These are phyloP conservation scores for Suillus plorans DNA, from an alignment of 768 basidiomycete genomes.

Conservation along the genomic window DNA sequence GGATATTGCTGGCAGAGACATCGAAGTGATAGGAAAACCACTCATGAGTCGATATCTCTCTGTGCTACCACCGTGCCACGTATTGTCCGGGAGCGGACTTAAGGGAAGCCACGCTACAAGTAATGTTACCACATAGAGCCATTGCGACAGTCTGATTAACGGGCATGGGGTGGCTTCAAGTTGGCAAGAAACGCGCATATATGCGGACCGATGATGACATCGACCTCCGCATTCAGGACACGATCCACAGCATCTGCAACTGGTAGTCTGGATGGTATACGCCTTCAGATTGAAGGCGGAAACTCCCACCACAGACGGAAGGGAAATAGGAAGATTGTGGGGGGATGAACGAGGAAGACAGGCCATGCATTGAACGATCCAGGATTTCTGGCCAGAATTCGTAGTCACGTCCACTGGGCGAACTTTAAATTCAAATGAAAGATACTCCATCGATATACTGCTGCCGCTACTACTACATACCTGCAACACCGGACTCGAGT, in stretches of 20 bases:
- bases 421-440: background rate
- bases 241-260: constrained; percentile 41
- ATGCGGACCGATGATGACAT: constrained; percentile 47
- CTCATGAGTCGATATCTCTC: constrained; percentile 37
- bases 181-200: too few species aligned
- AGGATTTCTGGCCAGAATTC: background rate
- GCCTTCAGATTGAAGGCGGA: constrained; percentile 23
- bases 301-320: too few species aligned
- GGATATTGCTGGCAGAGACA: too few species aligned
- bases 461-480: too few species aligned
- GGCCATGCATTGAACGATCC: background rate
- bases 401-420: background rate
- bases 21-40: too few species aligned
- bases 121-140: too few species aligned
- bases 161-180: too few species aligned
- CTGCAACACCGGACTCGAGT: too few species aligned
- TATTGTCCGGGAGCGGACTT: too few species aligned
- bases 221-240: constrained; percentile 11
- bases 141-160: too few species aligned
- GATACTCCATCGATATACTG: background rate
- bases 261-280: constrained; percentile 27
- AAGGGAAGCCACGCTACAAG: too few species aligned
- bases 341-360: constrained; percentile 24
- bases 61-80: too few species aligned
- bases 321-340: constrained; percentile 10